Percentiles rank a stretch among this genome's conserved stretches.
phyloP scores from a whole-genome alignment of 2,329 filamentous ascomycete genomes.

The Sporothrix inflata region DNA sequence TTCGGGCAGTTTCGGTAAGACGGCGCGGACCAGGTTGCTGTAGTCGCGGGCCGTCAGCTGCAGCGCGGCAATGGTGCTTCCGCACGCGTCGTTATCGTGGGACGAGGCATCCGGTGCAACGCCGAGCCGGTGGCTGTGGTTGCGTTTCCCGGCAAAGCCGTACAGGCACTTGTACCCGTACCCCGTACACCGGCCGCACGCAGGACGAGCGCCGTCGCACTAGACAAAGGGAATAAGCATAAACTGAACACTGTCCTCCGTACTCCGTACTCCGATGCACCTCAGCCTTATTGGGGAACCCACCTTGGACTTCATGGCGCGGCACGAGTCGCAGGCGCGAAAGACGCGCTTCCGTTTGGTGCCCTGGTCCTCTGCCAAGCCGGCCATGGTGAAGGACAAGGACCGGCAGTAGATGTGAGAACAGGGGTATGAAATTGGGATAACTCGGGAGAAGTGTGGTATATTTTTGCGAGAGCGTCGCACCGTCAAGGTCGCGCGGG shows the following conservation, averaged over 20 bases:
- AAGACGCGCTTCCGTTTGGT: conserved; percentile 35
- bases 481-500: neutral
- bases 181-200: conserved; percentile 36
- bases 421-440: neutral
- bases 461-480: neutral
- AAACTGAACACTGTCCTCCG: neutral
- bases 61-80: neutral
- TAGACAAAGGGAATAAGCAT: neutral
- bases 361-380: conserved; percentile 14
- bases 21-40: conserved; percentile 14
- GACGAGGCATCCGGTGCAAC: neutral
- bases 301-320: conserved; percentile 38
- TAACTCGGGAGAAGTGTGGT: neutral
- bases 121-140: conserved; percentile 12
- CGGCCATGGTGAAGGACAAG: neutral
- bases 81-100: neutral
- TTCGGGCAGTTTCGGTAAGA: neutral
- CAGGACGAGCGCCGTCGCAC: conserved; percentile 35
- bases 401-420: neutral
- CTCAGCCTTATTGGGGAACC: neutral
- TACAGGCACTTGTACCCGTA: conserved; percentile 37
- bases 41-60: conserved; percentile 18
- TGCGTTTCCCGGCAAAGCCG: conserved; percentile 23
- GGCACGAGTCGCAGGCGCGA: conserved; percentile 37
- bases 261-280: neutral